phyloP scores from a whole-genome alignment of 768 basidiomycete genomes.

The Lactifluus piperatus region DNA sequence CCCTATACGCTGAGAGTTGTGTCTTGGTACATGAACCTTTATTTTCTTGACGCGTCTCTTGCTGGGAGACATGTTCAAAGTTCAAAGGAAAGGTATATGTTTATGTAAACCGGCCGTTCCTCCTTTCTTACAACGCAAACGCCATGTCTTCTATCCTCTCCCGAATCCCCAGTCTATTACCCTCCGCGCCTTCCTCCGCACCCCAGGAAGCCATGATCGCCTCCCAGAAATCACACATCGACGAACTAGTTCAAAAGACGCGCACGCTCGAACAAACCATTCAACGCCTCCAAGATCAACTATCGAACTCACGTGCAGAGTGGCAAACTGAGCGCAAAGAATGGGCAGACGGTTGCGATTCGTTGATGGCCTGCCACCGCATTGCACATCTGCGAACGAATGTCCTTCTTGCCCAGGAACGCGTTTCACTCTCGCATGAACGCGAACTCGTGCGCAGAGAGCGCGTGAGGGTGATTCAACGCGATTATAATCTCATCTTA shows the following conservation, averaged over 20 bases:
- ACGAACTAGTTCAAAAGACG: conserved; percentile 63
- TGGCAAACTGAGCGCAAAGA: conserved; percentile 45
- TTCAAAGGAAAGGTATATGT: background rate
- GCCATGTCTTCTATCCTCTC: conserved; percentile 7
- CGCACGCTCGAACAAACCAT: conserved; percentile 54
- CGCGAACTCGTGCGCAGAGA: conserved; percentile 47
- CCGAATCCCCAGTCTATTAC: conserved; percentile 16
- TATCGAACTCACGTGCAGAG: conserved; percentile 38
- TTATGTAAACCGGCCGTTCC: background rate
- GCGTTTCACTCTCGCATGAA: conserved; percentile 41
- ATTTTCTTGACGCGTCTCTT: conserved; percentile 44
- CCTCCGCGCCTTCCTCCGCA: conserved; percentile 23
- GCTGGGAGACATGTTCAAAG: conserved; percentile 45
- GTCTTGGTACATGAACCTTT: conserved; percentile 60
- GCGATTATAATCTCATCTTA: conserved; percentile 59
- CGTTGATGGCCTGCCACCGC: conserved; percentile 52
- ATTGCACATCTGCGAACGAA: conserved; percentile 53
- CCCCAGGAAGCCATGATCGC: conserved; percentile 44
- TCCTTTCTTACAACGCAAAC: background rate
- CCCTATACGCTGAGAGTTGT: conserved; percentile 66
- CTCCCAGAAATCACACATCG: conserved; percentile 58
- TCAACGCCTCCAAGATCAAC: conserved; percentile 39
- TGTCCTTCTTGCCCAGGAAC: conserved; percentile 46
- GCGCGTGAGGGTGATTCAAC: conserved; percentile 48
- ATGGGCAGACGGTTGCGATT: conserved; percentile 57